phyloP scores from a whole-genome alignment of 177 flowering plant genomes.

The Vitis hybrid region DNA sequence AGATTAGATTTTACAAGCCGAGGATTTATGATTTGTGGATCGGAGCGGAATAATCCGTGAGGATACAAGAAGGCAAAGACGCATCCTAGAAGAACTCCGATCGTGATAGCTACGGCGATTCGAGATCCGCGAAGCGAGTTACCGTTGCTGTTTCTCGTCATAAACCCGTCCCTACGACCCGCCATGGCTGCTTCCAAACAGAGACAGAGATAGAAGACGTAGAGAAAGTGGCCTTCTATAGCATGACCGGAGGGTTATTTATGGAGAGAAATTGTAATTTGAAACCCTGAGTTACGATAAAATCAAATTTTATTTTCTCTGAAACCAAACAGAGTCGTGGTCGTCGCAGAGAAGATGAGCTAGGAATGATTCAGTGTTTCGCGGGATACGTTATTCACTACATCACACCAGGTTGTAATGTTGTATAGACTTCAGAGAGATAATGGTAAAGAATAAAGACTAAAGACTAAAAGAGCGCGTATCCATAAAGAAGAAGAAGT shows the following conservation, averaged over 20 bases:
- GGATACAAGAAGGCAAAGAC: constrained; percentile 66
- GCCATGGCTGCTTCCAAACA: constrained; percentile 25
- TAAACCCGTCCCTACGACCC: constrained; percentile 46
- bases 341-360: constrained; percentile 5
- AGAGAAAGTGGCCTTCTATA: too few relatives aligned
- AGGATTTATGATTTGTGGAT: constrained; percentile 12
- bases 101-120: constrained; percentile 47
- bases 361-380: too few relatives aligned
- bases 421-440: too few relatives aligned
- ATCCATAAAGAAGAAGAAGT: too few relatives aligned
- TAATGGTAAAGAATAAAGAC: too few relatives aligned
- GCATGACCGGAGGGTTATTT: too few relatives aligned
- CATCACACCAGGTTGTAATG: too few relatives aligned
- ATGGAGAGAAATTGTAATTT: too few relatives aligned
- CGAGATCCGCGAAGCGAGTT: constrained; percentile 47
- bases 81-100: constrained; percentile 73
- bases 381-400: too few relatives aligned
- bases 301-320: neutral
- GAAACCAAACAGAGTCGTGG: neutral
- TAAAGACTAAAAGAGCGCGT: too few relatives aligned
- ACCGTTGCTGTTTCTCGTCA: constrained; percentile 25
- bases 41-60: constrained; percentile 48
- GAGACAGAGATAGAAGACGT: too few relatives aligned
- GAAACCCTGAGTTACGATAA: too few relatives aligned
- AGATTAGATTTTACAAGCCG: constrained; percentile 24